Evolutionary conservation across 2,329 filamentous ascomycete species (phyloP), one percentile per base, ranked within the genome.

Genomic region (Fusarium sp.): DNA sequence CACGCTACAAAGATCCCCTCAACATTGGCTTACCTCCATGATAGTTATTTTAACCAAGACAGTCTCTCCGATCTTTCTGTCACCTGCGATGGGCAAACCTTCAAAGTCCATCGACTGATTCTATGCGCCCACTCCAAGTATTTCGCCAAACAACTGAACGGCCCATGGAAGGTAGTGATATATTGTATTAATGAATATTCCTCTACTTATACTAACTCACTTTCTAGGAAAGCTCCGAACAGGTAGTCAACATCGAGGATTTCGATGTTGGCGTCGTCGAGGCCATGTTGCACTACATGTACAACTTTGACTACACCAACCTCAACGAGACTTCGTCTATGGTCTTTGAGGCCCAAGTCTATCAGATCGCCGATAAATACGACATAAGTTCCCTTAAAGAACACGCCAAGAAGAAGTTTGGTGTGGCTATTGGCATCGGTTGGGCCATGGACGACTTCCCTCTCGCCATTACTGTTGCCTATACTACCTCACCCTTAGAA

Each of bases 281-380:
- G 9, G 66, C 66, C 3, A 70, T 71, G 69, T 5, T 71, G 9
- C 20, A 22, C 4, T 71, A 69, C 24, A 38, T 66, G 44, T 71
- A 71, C 10, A 17, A 17, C 2, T 70, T 69, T 5, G 24, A 69
- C 24, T 70, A 71, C 24, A 27, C 0, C 10, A 31, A 57, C 5
- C 10, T 2, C 0, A 27, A 29, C 2, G 38, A 5, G 0, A n/a
- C 5, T 3, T 57, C 66, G 1, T 7, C 17, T 2, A 69, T 71
- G 69, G n/a, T 59, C 6, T 71, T 66, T 7, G 14, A 71, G 3
- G 69, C 66, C 3, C 27, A 63, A 2, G 33, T 70, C 5, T 70
- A 71, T 5, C 66, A 71, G 22, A 60, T 71, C 1, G 53, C 62
- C 2, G 62, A 70, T 0, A 71, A 69, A 5, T 71, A 71, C 17